These are phyloP conservation scores for Pleurozium schreberi DNA, from an alignment of 225 moss, liverwort and hornwort species.

Conservation along the genomic window DNA sequence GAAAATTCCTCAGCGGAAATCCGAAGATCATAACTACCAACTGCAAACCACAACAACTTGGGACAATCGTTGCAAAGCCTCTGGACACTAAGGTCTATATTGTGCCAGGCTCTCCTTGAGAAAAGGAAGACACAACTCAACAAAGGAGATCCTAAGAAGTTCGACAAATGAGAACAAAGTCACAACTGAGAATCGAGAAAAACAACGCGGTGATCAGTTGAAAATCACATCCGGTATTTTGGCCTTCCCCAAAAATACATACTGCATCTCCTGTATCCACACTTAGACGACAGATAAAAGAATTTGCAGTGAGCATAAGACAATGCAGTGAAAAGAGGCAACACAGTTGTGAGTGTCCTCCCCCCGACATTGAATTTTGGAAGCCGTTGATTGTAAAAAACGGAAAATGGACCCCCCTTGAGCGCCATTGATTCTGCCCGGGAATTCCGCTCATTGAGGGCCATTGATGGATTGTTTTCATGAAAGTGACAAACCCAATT, in stretches of 20 bases:
- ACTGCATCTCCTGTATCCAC: slow-evolving; percentile 88
- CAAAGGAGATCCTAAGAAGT: neutral
- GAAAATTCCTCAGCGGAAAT: neutral
- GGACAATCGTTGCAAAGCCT: neutral
- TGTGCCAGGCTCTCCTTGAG: neutral
- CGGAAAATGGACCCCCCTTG: too few species aligned
- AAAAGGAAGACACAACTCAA: neutral
- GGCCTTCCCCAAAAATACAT: slow-evolving; percentile 49
- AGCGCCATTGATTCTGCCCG: too few species aligned
- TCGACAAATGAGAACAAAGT: too few species aligned
- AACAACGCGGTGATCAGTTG: slow-evolving; percentile 19
- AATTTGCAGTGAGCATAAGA: neutral
- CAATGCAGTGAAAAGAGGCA: too few species aligned
- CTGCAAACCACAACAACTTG: neutral
- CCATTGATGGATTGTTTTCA: too few species aligned
- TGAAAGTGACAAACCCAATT: too few species aligned
- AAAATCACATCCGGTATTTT: slow-evolving; percentile 57
- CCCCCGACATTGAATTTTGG: too few species aligned
- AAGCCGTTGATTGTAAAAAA: too few species aligned
- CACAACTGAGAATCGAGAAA: neutral
- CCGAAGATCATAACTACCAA: neutral
- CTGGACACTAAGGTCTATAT: neutral
- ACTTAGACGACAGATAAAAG: slow-evolving; percentile 34
- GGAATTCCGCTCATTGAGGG: too few species aligned
- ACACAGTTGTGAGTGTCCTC: too few species aligned